Conservation (phyloP, 2,329 filamentous ascomycete genomes). For the Tympanopsis confertula region DNA sequence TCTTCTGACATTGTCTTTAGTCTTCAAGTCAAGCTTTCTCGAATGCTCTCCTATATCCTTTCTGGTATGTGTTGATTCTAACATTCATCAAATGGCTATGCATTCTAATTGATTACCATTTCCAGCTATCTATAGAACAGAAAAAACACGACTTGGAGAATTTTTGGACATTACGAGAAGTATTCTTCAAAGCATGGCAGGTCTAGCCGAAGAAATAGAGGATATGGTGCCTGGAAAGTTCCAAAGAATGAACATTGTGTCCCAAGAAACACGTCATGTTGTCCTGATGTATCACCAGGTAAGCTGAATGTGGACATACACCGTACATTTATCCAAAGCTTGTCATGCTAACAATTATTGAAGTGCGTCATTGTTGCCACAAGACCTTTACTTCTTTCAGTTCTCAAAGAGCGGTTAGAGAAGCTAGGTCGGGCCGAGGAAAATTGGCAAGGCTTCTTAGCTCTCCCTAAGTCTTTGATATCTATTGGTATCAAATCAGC, state of each 20-base stretch:
- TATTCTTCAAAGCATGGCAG: constrained; percentile 21
- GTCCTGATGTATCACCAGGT: constrained; percentile 26
- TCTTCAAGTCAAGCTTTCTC: constrained; percentile 21
- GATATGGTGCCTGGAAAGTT: constrained; percentile 19
- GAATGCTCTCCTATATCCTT: constrained; percentile 20
- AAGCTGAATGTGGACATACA: no score
- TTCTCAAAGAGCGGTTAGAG: constrained; percentile 22
- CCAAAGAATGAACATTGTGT: constrained; percentile 19
- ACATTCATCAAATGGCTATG: no score
- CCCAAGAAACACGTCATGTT: constrained; percentile 22
- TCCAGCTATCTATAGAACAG: constrained; percentile 20
- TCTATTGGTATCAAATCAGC: constrained; percentile 27
- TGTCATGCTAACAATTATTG: no score
- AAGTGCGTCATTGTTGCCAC: constrained; percentile 26
- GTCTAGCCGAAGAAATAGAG: constrained; percentile 24
- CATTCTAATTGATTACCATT: neutral
- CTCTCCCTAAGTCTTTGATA: constrained; percentile 18
- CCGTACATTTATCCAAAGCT: no score
- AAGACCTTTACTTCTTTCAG: constrained; percentile 21
- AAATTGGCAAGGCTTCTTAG: constrained; percentile 18
- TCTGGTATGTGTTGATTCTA: constrained; percentile 18
- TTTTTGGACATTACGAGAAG: constrained; percentile 23
- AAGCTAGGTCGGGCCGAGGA: constrained; percentile 12
- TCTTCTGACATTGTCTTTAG: constrained; percentile 16
- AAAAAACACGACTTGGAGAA: constrained; percentile 16